Conservation (phyloP, 164 flowering plant species). For the Macadamia tetraphylla region DNA sequence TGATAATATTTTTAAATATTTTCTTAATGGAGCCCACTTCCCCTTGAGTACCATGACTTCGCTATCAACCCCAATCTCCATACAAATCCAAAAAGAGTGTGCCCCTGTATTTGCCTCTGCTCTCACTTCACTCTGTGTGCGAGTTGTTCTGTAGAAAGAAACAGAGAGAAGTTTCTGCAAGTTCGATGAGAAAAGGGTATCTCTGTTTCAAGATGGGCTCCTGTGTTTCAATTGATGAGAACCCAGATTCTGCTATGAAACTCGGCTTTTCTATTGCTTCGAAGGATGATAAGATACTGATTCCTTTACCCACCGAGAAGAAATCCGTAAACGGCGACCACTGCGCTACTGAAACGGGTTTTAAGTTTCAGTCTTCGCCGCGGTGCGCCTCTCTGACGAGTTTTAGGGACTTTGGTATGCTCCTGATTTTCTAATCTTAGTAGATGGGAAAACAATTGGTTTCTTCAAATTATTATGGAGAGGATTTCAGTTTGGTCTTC, state of each 20-base stretch:
- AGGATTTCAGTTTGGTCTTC: background rate
- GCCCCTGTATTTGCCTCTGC: background rate
- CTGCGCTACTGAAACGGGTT: constrained; percentile 15
- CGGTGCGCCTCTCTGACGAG: background rate
- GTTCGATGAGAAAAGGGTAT: constrained; percentile 8
- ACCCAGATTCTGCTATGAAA: constrained; percentile 36
- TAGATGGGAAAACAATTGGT: background rate
- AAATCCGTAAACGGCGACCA: constrained; percentile 16
- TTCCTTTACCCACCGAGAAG: constrained; percentile 41
- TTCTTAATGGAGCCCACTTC: constrained; percentile 1
- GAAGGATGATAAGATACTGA: constrained; percentile 22
- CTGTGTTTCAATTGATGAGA: constrained; percentile 40
- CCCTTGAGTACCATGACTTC: constrained; percentile 9
- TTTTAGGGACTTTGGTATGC: constrained; percentile 17
- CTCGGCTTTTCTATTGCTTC: constrained; percentile 23
- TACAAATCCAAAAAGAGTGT: background rate
- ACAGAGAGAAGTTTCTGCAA: background rate
- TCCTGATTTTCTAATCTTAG: background rate
- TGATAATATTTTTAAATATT: background rate
- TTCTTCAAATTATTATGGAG: background rate
- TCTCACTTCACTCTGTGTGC: background rate
- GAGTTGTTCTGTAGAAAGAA: background rate
- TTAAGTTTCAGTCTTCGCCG: constrained; percentile 22
- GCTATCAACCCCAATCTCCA: constrained; percentile 21
- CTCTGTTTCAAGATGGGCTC: constrained; percentile 40